These are phyloP conservation scores for Grosmannia serpens DNA, from an alignment of 2,329 filamentous ascomycete species.

Conservation along the genomic window DNA sequence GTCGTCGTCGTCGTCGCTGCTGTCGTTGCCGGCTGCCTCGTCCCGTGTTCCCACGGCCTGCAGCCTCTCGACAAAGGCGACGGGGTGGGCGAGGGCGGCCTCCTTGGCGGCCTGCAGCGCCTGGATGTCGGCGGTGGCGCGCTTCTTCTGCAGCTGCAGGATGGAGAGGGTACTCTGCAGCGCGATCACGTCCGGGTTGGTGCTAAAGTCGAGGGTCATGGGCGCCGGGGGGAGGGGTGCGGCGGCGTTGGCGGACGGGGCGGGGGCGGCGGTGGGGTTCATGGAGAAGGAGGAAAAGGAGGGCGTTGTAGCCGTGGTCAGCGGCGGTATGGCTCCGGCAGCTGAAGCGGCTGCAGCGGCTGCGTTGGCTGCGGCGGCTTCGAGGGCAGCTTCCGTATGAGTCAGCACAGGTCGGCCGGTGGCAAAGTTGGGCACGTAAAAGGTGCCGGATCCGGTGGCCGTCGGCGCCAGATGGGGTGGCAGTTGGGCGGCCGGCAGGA, in stretches of 20 bases:
- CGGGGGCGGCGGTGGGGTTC: neutral
- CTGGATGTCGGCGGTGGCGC: conserved; percentile 64
- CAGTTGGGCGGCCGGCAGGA: conserved; percentile 28
- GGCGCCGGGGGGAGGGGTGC: conserved; percentile 30
- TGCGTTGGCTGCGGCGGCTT: conserved; percentile 3
- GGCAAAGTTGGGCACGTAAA: conserved; percentile 12
- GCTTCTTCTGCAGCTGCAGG: conserved; percentile 73
- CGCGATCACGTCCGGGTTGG: conserved; percentile 78
- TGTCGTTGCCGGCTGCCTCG: conserved; percentile 16
- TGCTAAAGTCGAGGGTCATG: conserved; percentile 43
- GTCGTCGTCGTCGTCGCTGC: conserved; percentile 19
- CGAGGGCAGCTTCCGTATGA: conserved; percentile 7
- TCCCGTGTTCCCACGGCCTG: conserved; percentile 15
- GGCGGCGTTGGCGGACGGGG: neutral
- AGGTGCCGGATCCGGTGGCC: conserved; percentile 18
- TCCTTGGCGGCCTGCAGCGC: conserved; percentile 58
- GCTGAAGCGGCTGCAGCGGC: neutral
- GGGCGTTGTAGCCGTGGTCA: too few relatives aligned
- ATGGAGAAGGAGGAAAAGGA: neutral
- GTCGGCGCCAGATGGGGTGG: conserved; percentile 24
- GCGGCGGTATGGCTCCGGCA: neutral
- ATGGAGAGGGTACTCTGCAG: conserved; percentile 76
- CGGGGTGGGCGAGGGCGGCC: conserved; percentile 58
- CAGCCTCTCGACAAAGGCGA: conserved; percentile 60
- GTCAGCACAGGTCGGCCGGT: conserved; percentile 9